These are phyloP conservation scores for Gracilariopsis chorda DNA, from an alignment of 23 red algal species.

Conservation along the genomic window DNA sequence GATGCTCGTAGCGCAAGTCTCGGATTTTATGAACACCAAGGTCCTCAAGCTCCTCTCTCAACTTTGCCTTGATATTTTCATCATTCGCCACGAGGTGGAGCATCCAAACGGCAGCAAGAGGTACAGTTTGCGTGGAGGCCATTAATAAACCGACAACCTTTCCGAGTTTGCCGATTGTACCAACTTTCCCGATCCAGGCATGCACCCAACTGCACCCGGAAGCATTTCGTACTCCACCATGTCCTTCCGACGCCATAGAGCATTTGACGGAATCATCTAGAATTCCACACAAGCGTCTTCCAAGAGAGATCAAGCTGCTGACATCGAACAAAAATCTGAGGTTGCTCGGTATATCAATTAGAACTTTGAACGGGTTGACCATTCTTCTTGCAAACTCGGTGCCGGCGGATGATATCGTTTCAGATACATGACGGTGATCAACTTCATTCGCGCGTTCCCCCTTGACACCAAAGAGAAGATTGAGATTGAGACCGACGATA, in stretches of 20 bases:
- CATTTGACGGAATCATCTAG: slow-evolving; percentile 37
- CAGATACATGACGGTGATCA: neutral
- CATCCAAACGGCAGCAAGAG: slow-evolving; percentile 81
- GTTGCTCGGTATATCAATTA: slow-evolving; percentile 53
- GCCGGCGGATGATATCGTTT: slow-evolving; percentile 78
- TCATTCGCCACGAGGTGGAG: slow-evolving; percentile 68
- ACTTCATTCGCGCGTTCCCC: neutral
- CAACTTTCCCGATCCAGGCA: slow-evolving; percentile 92
- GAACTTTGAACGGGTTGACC: slow-evolving; percentile 78
- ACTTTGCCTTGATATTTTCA: slow-evolving; percentile 25
- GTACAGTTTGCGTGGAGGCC: slow-evolving; percentile 97
- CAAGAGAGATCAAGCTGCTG: slow-evolving; percentile 66
- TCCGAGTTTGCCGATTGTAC: slow-evolving; percentile 80
- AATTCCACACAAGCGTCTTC: slow-evolving; percentile 49
- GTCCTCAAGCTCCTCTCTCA: slow-evolving; percentile 55
- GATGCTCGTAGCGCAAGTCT: slow-evolving; percentile 28
- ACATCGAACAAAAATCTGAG: slow-evolving; percentile 70
- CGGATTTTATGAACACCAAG: neutral
- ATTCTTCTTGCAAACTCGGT: slow-evolving; percentile 88
- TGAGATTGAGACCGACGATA: slow-evolving; percentile 74
- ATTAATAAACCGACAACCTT: slow-evolving; percentile 97
- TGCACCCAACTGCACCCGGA: slow-evolving; percentile 78
- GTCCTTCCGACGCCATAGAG: neutral
- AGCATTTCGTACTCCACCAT: neutral
- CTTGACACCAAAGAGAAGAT: slow-evolving; percentile 66